Evolutionary conservation across 345 rosid species (phyloP), one percentile per base, ranked within the genome.

Genomic region (Crucihimalaya himalaica): DNA sequence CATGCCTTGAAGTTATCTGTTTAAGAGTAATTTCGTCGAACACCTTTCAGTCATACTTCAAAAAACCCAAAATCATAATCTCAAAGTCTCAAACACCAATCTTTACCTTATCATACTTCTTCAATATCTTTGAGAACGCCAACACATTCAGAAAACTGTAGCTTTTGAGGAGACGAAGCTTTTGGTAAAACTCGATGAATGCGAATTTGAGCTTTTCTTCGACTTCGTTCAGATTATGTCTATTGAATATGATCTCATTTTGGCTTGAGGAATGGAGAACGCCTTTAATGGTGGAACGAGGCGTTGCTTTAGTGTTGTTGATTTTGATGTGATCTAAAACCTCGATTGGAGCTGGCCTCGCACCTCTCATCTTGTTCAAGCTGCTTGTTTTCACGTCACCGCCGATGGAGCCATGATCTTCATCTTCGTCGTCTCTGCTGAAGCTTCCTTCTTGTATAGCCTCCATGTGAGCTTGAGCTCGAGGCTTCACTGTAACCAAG

Each of bases 121-220:
- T 89, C 83, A 89, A 72, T 57, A 89, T 87, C 75, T 87, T 89
- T 0, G 86, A 87, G 52, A 85, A 79, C 0, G 87, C 92, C 69
- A 89, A 66, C 6, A 76, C 76, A 55, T 89, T 87, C 71, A 82
- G 64, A 82, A 86, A 87, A 73, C 86, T 66, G 72, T 76, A 89
- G 75, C 89, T 86, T 80, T 86, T 86, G n/a, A 87, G 86, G 42
- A 89, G 88, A 13, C 89, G 87, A 79, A 89, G 96, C 81, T 86
- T 87, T 5, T 82, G 90, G 71, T 89, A 79, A 45, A 89, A 89
- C 63, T 78, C 86, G n/a, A 81, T 53, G 63, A 89, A 86, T 31
- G 88, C 92, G 14, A 52, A 62, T 76, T 68, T 83, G 47, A 86
- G 87, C 68, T 70, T 86, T 1, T 82, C 82, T 43, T 87, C 92